Base-by-base conservation (phyloP, 2,329 filamentous ascomycete species). In the Rhinocladiella mackenziei region DNA sequence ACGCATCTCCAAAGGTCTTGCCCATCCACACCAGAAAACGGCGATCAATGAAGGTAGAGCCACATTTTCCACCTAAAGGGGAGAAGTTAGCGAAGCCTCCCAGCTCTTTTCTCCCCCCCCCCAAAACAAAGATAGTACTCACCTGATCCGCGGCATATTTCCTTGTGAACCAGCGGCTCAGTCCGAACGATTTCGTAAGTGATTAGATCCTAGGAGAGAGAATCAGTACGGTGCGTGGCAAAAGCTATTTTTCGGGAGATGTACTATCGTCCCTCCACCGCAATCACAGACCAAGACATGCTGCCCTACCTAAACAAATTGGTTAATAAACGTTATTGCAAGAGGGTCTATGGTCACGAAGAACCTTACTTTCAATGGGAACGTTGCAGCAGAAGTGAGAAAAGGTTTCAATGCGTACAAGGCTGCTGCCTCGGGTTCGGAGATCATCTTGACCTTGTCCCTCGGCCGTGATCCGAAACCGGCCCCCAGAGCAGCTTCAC, bases 41-140 rank as follows among this genome's bases (percentile, higher is more conserved):
- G 1, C 63, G 53, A 39, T 67, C 64, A 10, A 67, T 56, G 7
- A 50, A 52, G 3, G 62, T 66, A 1, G 57, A 60, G 1, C 63
- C 63, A 34, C 57, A 60, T 48, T 66, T 66, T 6, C 49, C 61
- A 13, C 62, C 61, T 58, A 13, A 14, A 25, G 20, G 11, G 6
- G 15, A 20, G 10, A 22, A 14, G 6, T 11, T 22, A n/a, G n/a
- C 22, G 32, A 3, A 35, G 6, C 15, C 8, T 22, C 17, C 3
- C 5, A 35, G 17, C 9, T n/a, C 10, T 11, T 31, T 31, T 10
- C n/a, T 9, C 10, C n/a, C 17, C 7, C 17, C n/a, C n/a, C n/a
- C n/a, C n/a, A n/a, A n/a, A n/a, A n/a, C n/a, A n/a, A n/a, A n/a
- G n/a, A n/a, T n/a, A 11, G 18, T 8, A 17, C 32, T 35, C 22